phyloP scores from a whole-genome alignment of 352 stramenopile genomes.

The Phytophthora cajani region DNA sequence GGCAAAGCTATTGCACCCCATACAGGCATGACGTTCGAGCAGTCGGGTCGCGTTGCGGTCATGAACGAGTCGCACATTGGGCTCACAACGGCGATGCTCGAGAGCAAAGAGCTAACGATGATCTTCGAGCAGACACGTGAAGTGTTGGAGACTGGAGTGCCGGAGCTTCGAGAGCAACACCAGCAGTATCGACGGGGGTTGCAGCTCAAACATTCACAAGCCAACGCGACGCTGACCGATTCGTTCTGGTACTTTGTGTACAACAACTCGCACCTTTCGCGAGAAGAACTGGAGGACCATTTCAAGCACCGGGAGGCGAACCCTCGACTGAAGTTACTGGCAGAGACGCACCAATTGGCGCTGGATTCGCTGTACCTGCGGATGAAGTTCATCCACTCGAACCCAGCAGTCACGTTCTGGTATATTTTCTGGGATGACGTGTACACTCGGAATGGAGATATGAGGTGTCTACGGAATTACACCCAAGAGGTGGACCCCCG shows the following conservation, averaged over 20 bases:
- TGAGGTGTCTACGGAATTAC: not conserved
- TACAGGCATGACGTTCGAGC: not conserved
- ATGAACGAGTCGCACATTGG: not conserved
- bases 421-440: constrained; percentile 3
- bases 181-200: not conserved
- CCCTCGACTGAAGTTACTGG: not conserved
- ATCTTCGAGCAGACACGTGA: not conserved
- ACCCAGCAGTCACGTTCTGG: constrained; percentile 1
- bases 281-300: not conserved
- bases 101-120: not conserved
- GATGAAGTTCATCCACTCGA: not conserved
- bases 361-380: constrained; percentile 1
- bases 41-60: not conserved
- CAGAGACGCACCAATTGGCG: not conserved
- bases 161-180: not conserved
- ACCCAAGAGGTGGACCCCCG: not conserved
- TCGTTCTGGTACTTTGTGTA: constrained; percentile 3
- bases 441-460: not conserved
- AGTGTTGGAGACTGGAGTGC: not conserved
- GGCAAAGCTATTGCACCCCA: not conserved
- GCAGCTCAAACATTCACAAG: not conserved
- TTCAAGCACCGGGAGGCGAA: not conserved
- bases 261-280: not conserved
- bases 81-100: not conserved
- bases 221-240: not conserved